These are phyloP conservation scores for Aspergillus oerlinghausenensis DNA, from an alignment of 2,329 filamentous ascomycete genomes.

Conservation along the genomic window DNA sequence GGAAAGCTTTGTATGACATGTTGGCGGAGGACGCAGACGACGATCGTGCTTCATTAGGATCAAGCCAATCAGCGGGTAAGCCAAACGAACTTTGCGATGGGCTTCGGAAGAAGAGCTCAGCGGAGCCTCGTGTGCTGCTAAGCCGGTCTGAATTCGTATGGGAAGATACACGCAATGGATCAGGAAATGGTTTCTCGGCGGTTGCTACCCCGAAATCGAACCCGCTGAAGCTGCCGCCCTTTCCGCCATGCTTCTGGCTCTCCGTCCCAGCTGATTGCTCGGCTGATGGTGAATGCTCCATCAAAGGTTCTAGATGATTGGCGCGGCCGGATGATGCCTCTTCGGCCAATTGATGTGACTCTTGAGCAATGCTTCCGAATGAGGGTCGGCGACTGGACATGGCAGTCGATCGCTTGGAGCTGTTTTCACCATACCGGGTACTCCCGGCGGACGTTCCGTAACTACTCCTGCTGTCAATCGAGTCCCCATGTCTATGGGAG, in stretches of 20 bases:
- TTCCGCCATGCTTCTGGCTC: constrained; percentile 10
- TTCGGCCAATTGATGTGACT: constrained; percentile 25
- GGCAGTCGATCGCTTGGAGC: constrained; percentile 28
- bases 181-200: constrained; percentile 4
- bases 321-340: constrained; percentile 32
- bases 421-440: constrained; percentile 30
- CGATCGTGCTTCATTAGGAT: constrained; percentile 16
- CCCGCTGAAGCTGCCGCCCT: constrained; percentile 22
- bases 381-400: constrained; percentile 29
- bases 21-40: constrained; percentile 9
- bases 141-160: constrained; percentile 17
- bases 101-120: constrained; percentile 18
- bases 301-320: constrained; percentile 16
- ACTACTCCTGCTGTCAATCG: constrained; percentile 35
- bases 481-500: constrained; percentile 21
- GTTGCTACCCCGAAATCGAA: constrained; percentile 27
- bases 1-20: constrained; percentile 18
- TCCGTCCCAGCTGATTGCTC: constrained; percentile 7
- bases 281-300: constrained; percentile 16
- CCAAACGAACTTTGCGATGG: constrained; percentile 14
- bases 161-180: constrained; percentile 14
- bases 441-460: constrained; percentile 40
- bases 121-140: constrained; percentile 17
- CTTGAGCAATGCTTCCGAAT: constrained; percentile 26
- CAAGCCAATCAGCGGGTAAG: constrained; percentile 15